Base-by-base conservation (phyloP, 208 protist species). In the Trichomonas vaginalis region DNA sequence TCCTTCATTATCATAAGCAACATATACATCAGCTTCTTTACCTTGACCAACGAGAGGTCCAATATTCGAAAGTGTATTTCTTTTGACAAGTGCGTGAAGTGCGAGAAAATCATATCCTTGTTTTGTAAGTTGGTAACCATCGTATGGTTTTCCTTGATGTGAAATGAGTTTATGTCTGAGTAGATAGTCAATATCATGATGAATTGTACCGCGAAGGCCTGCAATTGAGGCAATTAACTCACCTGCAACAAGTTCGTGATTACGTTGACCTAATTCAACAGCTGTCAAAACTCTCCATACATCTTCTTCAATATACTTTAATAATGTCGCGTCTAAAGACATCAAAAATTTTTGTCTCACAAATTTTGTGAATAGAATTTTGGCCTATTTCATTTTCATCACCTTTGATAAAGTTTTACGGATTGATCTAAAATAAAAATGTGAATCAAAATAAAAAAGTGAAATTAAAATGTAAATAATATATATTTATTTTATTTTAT, bases 81-180 rank as follows among this genome's bases (percentile, higher is more conserved):
- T 98, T 87, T 98, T 98, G 96, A 97, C 97, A 17, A 99, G 97
- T 15, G 99, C 98, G 95, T 98, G 98, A 48, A 99, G 97, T 0
- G 99, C 98, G 10, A 99, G 97, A 97, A 98, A 99, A 96, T 99
- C 99, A 96, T 99, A 99, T 2, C 99, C 99, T 47, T 97, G 97
- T 97, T 99, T 99, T 95, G 99, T 99, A 92, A 99, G 98, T 15
- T 98, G 96, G 97, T 99, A 99, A 42, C 99, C 99, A 96, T 99
- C 98, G 97, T 99, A 95, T 70, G 88, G 88, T 42, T 70, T 95
- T 45, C 48, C 46, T 51, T 95, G 42, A 70, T 95, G 88, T 32
- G 40, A 70, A 45, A 70, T 40, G 0, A 95, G 47, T 39, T 35
- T 61, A 27, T 70, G 21, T 15, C n/a, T 12, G 17, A 17, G 14